These are phyloP conservation scores for Rubus parviflorus DNA, from an alignment of 306 rosid species.

Conservation along the genomic window DNA sequence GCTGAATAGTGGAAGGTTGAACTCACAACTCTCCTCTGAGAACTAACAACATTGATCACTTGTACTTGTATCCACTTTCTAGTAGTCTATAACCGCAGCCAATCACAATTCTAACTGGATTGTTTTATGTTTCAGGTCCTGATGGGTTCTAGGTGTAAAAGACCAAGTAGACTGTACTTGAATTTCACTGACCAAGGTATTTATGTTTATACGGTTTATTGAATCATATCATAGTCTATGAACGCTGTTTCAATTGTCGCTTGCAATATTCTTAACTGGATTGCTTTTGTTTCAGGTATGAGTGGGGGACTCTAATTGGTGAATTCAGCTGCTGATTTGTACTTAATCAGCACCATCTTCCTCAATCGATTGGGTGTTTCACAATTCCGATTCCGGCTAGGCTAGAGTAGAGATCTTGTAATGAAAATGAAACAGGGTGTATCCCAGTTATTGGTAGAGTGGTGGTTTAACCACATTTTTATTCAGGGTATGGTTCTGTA, in stretches of 20 bases:
- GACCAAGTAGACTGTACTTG: background rate
- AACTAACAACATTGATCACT: background rate
- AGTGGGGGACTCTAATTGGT: background rate
- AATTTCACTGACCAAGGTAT: background rate
- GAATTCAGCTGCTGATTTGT: constrained; percentile 19
- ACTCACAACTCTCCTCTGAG: no score
- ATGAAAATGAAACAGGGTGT: background rate
- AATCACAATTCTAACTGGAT: background rate
- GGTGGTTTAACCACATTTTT: background rate
- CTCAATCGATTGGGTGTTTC: background rate
- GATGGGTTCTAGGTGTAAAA: background rate
- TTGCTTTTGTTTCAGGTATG: background rate
- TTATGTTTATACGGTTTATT: no score
- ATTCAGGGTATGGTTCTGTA: constrained; percentile 35
- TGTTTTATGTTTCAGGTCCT: constrained; percentile 4
- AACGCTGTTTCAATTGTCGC: background rate
- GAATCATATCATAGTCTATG: background rate
- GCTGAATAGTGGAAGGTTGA: no score
- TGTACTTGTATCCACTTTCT: background rate
- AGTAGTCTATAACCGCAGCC: background rate
- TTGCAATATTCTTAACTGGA: background rate
- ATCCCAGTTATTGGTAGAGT: background rate
- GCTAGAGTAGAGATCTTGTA: constrained; percentile 3
- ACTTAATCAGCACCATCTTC: constrained; percentile 2
- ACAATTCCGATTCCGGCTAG: background rate